Conservation (phyloP, 805 yeast genomes). For the Zygoascus biomembranicola region DNA sequence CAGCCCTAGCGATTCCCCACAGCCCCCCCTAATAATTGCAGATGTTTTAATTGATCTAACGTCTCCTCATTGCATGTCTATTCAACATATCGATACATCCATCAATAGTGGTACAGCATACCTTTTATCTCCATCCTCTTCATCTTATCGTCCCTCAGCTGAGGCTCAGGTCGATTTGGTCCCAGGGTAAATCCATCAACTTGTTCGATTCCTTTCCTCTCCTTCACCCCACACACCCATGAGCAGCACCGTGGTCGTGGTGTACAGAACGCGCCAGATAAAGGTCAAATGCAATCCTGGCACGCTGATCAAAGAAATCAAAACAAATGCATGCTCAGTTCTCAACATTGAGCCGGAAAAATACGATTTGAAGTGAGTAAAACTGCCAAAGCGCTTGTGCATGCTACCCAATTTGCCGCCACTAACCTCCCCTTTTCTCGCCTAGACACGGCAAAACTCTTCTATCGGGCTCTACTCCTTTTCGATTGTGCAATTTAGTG, state of each 20-base stretch:
- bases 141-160: too few species aligned
- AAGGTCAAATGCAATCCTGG: constrained; percentile 15
- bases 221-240: neutral
- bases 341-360: constrained; percentile 9
- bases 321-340: constrained; percentile 13
- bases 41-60: too few species aligned
- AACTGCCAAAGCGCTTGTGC: neutral
- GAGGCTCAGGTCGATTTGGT: too few species aligned
- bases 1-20: too few species aligned
- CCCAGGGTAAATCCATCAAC: neutral
- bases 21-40: too few species aligned
- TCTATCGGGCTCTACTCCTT: constrained; percentile 12
- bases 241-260: constrained; percentile 6
- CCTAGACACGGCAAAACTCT: constrained; percentile 5
- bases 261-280: constrained; percentile 8
- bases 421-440: neutral
- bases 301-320: constrained; percentile 16
- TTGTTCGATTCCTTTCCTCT: neutral
- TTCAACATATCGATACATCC: too few species aligned
- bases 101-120: too few species aligned
- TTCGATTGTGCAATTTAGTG: constrained; percentile 15
- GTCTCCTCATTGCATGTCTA: too few species aligned
- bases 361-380: constrained; percentile 14
- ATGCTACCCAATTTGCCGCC: neutral
- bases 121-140: too few species aligned